phyloP scores from a whole-genome alignment of 2,329 filamentous ascomycete genomes.

The Penicillium sp. region DNA sequence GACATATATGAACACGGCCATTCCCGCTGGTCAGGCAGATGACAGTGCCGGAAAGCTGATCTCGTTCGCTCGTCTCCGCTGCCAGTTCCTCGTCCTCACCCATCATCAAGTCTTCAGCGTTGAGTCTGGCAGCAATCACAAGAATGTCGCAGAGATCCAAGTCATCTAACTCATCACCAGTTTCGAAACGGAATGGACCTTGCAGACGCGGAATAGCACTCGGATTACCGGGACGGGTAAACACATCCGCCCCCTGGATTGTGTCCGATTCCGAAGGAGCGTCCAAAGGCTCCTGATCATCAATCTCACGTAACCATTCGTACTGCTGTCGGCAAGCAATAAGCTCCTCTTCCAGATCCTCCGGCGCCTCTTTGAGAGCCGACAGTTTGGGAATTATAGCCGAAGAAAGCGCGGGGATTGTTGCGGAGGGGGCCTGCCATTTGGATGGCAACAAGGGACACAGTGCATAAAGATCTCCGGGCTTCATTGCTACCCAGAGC shows the following conservation, averaged over 20 bases:
- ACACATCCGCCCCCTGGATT: slow-evolving; percentile 55
- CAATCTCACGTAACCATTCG: slow-evolving; percentile 62
- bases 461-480: slow-evolving; percentile 90
- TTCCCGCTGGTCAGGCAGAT: slow-evolving; percentile 62
- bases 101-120: slow-evolving; percentile 57
- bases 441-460: slow-evolving; percentile 86
- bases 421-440: slow-evolving; percentile 77
- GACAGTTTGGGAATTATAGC: slow-evolving; percentile 75
- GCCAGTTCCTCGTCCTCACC: slow-evolving; percentile 54
- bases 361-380: slow-evolving; percentile 45
- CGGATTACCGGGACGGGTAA: slow-evolving; percentile 57
- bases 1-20: slow-evolving; percentile 61
- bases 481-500: slow-evolving; percentile 92
- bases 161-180: slow-evolving; percentile 55
- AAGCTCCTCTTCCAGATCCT: slow-evolving; percentile 51
- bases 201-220: slow-evolving; percentile 64
- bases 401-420: slow-evolving; percentile 81
- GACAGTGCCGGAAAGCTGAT: slow-evolving; percentile 60
- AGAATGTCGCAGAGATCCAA: slow-evolving; percentile 65
- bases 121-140: slow-evolving; percentile 57
- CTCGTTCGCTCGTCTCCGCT: slow-evolving; percentile 49
- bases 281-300: slow-evolving; percentile 56
- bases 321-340: slow-evolving; percentile 59
- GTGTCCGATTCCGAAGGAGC: slow-evolving; percentile 42
- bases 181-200: slow-evolving; percentile 61